Conservation (phyloP, 129 eudicot genomes). For the Deinandra increscens region DNA sequence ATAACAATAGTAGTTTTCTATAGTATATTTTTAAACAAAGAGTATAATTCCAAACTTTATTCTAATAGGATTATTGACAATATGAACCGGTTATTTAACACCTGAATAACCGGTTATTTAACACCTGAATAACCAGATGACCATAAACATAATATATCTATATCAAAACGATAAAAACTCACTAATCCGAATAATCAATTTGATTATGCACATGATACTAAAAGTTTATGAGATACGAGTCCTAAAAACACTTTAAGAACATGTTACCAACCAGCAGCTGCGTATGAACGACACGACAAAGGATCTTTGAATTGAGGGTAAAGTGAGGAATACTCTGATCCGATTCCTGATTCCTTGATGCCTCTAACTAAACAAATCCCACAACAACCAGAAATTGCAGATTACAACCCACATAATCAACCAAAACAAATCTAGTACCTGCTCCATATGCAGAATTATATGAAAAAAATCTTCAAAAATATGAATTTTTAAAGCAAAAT, state of each 20-base stretch:
- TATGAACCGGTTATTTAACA: not conserved
- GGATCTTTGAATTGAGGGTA: constrained; percentile 72
- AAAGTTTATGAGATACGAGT: not conserved
- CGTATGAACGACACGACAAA: constrained; percentile 68
- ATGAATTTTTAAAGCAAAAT: not conserved
- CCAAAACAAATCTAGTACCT: not conserved
- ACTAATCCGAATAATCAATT: not conserved
- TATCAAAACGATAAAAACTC: not conserved
- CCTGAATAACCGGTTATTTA: not conserved
- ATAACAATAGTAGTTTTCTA: not conserved
- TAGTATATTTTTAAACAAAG: not conserved
- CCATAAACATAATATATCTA: not conserved
- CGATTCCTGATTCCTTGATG: constrained; percentile 72
- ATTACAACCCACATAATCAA: constrained; percentile 5
- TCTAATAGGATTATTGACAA: not conserved
- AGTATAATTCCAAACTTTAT: not conserved
- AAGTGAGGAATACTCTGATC: constrained; percentile 65
- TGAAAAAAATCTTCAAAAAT: constrained; percentile 13
- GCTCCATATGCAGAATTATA: not conserved
- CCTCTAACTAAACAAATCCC: constrained; percentile 60
- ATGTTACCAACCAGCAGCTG: constrained; percentile 55
- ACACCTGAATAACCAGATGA: not conserved
- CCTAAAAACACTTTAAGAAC: constrained; percentile 1
- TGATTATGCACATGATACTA: not conserved
- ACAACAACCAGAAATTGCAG: constrained; percentile 20